Conservation (phyloP, 2,329 filamentous ascomycete genomes). For the Xylariaceae sp. region DNA sequence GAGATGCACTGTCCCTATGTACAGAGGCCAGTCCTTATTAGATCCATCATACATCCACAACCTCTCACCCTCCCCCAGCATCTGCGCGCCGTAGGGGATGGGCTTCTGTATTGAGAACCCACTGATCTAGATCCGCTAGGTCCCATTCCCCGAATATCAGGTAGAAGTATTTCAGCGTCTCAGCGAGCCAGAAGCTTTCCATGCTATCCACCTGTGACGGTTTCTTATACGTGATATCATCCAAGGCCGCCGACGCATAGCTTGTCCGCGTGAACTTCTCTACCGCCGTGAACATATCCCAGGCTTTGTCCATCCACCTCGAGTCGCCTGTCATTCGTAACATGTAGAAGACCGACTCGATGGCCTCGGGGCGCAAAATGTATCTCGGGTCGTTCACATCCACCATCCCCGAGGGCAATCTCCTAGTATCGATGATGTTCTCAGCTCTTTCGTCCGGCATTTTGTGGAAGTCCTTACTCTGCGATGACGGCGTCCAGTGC, state of each 20-base stretch:
- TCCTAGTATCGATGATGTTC: constrained; percentile 35
- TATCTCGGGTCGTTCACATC: constrained; percentile 54
- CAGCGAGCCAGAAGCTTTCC: constrained; percentile 73
- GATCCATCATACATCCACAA: no score
- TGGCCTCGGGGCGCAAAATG: constrained; percentile 70
- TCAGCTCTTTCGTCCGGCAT: constrained; percentile 27
- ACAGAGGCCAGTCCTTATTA: no score
- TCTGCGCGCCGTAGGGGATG: constrained; percentile 42
- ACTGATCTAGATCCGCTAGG: constrained; percentile 56
- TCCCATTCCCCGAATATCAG: constrained; percentile 57
- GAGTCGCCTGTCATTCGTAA: constrained; percentile 67
- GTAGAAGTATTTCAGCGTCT: constrained; percentile 66
- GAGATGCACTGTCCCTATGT: no score
- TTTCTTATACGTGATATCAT: constrained; percentile 52
- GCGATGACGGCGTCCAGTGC: constrained; percentile 17
- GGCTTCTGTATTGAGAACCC: constrained; percentile 56
- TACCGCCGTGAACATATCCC: constrained; percentile 68
- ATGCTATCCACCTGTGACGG: constrained; percentile 43
- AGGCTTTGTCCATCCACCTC: constrained; percentile 63
- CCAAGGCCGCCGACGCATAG: constrained; percentile 61
- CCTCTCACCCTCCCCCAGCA: constrained; percentile 8
- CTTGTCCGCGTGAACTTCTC: constrained; percentile 56
- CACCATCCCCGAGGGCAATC: constrained; percentile 51
- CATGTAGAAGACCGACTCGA: constrained; percentile 77
- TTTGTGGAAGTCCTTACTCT: constrained; percentile 10